Evolutionary conservation across 768 basidiomycete species (phyloP), one percentile per base, ranked within the genome.

Genomic region (Mrakia hoshinonis): DNA sequence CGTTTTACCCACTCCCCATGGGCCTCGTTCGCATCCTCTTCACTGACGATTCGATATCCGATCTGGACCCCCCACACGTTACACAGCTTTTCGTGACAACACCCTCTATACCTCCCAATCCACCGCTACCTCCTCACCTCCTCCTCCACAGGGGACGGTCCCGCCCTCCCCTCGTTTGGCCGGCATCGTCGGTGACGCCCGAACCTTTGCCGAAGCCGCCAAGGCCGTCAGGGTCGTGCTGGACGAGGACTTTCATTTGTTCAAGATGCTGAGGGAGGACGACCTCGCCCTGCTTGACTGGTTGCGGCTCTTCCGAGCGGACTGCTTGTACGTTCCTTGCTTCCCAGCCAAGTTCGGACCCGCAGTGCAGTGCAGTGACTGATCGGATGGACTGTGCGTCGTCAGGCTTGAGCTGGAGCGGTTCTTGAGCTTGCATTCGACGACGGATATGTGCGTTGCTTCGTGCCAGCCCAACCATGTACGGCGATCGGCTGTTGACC

Each of bases 171-270:
- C 34, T 13, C 55, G 58, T 10, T n/a, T 61, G 34, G 34, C 58
- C n/a, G 58, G 58, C 18, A 61, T 61, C 58, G 58, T 61, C 20
- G 58, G 34, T 3, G 58, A 61, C 22, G 58, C 58, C 5, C 34
- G 36, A 20, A 61, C 58, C 3, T 39, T 36, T n/a, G 31, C 34
- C 1, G 58, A 61, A 31, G 58, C 58, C 22, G 31, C 58, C 9
- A 34, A 38, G 58, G 58, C 58, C 0, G n/a, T 18, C 31, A 61
- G 58, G 20, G 10, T 38, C 9, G 34, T 61, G 5, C 36, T 61
- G 36, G 58, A 61, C 36, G 31, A 61, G 22, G 58, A 61, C n/a
- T 61, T 61, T 22, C 58, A 61, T 38, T n/a, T 36, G 58, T 61
- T 61, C 34, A 61, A 61, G 58, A 61, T 61, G 58, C 20, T 61